phyloP scores from a whole-genome alignment of 2,329 filamentous ascomycete species.

The Colletotrichum tanaceti region DNA sequence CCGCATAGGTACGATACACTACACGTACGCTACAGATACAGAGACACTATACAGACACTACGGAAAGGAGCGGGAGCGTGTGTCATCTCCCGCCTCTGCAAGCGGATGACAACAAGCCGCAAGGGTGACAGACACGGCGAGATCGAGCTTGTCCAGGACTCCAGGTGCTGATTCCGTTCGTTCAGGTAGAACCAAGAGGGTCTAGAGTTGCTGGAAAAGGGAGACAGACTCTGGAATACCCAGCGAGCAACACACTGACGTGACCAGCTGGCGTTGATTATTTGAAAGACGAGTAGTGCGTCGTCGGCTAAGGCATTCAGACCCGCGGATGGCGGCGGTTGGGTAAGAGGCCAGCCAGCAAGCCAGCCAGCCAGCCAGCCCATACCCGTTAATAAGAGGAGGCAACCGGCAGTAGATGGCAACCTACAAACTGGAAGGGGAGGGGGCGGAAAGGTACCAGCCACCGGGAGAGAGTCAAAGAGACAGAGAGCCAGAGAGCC shows the following conservation, averaged over 20 bases:
- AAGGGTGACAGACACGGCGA: background rate
- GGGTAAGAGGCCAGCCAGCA: too few relatives aligned
- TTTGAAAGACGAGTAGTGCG: too few relatives aligned
- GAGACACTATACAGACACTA: background rate
- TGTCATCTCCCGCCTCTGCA: conserved; percentile 9
- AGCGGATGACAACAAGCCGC: background rate
- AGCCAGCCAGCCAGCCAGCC: background rate
- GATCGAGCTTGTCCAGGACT: too few relatives aligned
- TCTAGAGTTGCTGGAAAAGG: too few relatives aligned
- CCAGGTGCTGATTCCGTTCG: background rate
- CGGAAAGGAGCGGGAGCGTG: background rate
- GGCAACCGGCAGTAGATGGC: background rate
- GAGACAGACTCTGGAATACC: background rate
- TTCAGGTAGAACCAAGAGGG: background rate
- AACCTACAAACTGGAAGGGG: background rate
- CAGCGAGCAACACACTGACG: too few relatives aligned
- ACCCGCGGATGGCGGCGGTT: background rate
- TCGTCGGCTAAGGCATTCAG: background rate
- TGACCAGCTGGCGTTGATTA: too few relatives aligned
- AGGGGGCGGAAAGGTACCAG: too few relatives aligned
- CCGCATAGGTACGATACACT: background rate
- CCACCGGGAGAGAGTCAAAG: background rate
- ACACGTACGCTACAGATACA: too few relatives aligned
- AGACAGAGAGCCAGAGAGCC: background rate
- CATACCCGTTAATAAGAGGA: background rate